These are phyloP conservation scores for Pythium dissimile DNA, from an alignment of 352 stramenopile species.

Conservation along the genomic window DNA sequence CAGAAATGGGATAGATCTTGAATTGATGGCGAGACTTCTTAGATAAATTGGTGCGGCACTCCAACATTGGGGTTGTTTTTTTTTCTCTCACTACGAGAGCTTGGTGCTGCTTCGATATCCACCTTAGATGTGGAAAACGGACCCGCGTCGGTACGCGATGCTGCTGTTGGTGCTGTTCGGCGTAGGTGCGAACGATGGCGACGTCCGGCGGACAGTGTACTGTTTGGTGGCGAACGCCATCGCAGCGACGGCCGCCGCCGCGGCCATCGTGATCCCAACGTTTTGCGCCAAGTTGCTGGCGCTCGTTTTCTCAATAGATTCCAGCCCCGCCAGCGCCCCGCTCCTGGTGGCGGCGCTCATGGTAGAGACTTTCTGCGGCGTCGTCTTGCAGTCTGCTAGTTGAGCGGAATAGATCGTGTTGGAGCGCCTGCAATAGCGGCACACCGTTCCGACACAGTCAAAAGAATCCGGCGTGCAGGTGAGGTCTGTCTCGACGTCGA, in stretches of 20 bases:
- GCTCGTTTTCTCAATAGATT: background rate
- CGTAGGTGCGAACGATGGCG: background rate
- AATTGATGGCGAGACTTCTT: no score
- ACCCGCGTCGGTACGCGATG: slow-evolving; percentile 4
- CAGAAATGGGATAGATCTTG: no score
- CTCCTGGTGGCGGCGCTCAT: background rate
- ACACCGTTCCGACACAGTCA: slow-evolving; percentile 15
- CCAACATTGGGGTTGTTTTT: no score
- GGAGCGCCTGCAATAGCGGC: slow-evolving; percentile 19
- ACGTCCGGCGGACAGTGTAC: background rate
- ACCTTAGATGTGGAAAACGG: slow-evolving; percentile 11
- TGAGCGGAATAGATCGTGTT: background rate
- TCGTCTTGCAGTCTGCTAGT: no score
- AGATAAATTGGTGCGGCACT: no score
- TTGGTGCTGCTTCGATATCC: background rate
- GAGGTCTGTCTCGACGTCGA: no score
- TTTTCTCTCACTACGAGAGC: no score
- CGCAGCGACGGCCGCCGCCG: background rate
- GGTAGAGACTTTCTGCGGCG: background rate
- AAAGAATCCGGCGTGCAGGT: slow-evolving; percentile 3
- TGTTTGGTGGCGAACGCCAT: slow-evolving; percentile 6
- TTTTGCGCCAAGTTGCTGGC: background rate
- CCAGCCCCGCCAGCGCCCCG: background rate
- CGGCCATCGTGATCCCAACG: background rate
- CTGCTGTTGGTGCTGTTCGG: background rate